These are phyloP conservation scores for Pseudognaphalium luteoalbum DNA, from an alignment of 129 eudicot species.

Conservation along the genomic window DNA sequence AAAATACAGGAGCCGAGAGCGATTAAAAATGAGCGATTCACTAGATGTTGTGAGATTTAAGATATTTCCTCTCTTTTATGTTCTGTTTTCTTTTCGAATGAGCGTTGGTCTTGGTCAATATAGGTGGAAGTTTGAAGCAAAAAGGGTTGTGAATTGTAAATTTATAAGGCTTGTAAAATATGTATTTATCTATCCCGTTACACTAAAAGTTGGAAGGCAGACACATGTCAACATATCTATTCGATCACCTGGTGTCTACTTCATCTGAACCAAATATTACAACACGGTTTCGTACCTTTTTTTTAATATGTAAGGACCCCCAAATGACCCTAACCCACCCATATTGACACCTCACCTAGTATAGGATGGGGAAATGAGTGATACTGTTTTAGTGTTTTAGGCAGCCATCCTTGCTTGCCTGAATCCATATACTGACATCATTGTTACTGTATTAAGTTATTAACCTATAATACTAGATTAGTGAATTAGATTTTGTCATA, in stretches of 20 bases:
- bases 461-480: too few relatives aligned
- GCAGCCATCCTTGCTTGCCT: too few relatives aligned
- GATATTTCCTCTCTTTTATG: constrained; percentile 11
- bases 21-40: not conserved
- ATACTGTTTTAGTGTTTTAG: too few relatives aligned
- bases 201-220: not conserved
- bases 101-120: constrained; percentile 2
- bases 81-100: constrained; percentile 10
- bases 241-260: not conserved
- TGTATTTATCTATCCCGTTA: constrained; percentile 17
- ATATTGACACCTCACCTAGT: too few relatives aligned
- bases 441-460: too few relatives aligned
- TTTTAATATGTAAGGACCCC: too few relatives aligned
- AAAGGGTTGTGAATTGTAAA: constrained; percentile 20
- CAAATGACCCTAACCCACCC: too few relatives aligned
- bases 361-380: too few relatives aligned
- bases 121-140: not conserved
- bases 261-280: not conserved
- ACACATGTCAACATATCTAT: not conserved
- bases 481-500: too few relatives aligned
- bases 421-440: too few relatives aligned
- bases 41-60: not conserved
- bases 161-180: not conserved
- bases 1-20: not conserved
- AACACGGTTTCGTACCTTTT: too few relatives aligned